Evolutionary conservation across 164 flowering plant species (phyloP).

Genomic region (Chimonanthus praecox): DNA sequence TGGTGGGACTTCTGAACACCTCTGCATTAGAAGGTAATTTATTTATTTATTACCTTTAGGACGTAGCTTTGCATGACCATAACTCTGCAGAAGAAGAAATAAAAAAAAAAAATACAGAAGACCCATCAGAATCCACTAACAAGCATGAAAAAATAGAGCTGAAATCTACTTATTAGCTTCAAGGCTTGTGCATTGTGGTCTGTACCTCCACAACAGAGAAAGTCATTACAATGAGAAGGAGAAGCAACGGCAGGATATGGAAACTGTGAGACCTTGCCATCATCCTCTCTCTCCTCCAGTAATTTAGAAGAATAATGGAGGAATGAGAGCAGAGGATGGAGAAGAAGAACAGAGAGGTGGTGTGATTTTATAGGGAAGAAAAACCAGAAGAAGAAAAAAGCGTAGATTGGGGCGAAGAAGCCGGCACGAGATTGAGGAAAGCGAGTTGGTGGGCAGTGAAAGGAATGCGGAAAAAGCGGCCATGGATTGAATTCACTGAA

Average conservation of each 20-base stretch:
- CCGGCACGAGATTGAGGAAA: neutral
- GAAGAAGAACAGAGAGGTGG: neutral
- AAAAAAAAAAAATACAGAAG: neutral
- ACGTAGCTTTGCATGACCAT: slow-evolving; percentile 1
- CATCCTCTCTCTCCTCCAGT: neutral
- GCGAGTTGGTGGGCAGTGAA: neutral
- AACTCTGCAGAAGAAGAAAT: slow-evolving; percentile 6
- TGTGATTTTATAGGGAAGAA: neutral
- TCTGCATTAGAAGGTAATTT: no score
- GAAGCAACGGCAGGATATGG: neutral
- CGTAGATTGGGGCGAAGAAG: slow-evolving; percentile 1
- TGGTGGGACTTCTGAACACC: neutral
- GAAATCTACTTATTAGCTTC: no score
- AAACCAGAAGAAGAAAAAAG: neutral
- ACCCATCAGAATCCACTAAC: neutral
- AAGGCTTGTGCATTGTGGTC: neutral
- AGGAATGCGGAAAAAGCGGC: slow-evolving; percentile 2
- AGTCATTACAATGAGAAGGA: neutral
- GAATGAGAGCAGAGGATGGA: neutral
- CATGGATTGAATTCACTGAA: neutral
- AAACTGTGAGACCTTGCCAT: slow-evolving; percentile 1
- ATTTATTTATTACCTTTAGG: slow-evolving; percentile 15
- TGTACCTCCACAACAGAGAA: slow-evolving; percentile 1
- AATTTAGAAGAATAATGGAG: no score
- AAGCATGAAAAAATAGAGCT: neutral